Conservation (phyloP, 768 basidiomycete species). For the Pleurotus eryngii region DNA sequence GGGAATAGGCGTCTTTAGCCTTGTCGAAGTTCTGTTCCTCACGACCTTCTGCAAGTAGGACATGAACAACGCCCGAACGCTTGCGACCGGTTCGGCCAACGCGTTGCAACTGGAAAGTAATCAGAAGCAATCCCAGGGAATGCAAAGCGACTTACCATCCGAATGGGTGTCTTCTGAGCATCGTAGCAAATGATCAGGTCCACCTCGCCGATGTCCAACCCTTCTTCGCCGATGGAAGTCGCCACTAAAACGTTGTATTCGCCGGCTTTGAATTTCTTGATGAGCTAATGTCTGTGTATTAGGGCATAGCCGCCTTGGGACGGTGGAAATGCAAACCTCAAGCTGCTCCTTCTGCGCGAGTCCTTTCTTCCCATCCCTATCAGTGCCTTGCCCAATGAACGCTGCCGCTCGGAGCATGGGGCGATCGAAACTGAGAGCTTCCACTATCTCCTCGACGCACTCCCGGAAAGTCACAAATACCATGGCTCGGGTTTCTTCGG, state of each 20-base stretch:
- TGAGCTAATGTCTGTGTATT: conserved; percentile 48
- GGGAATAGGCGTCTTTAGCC: conserved; percentile 80
- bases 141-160: conserved; percentile 63
- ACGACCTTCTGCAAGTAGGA: conserved; percentile 84
- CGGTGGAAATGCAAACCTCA: conserved; percentile 48
- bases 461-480: conserved; percentile 91
- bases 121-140: conserved; percentile 6
- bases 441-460: conserved; percentile 89
- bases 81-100: conserved; percentile 95
- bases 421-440: conserved; percentile 67
- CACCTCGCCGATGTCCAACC: conserved; percentile 96
- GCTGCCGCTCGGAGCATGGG: conserved; percentile 79
- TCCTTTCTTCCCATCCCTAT: conserved; percentile 84
- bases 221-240: conserved; percentile 97
- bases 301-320: conserved; percentile 10
- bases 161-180: conserved; percentile 92
- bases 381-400: conserved; percentile 89
- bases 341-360: conserved; percentile 90
- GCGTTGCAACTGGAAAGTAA: conserved; percentile 74
- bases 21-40: conserved; percentile 91
- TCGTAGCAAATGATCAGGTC: conserved; percentile 97
- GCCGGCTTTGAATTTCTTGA: conserved; percentile 82
- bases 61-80: conserved; percentile 84
- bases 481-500: conserved; percentile 78
- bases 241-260: conserved; percentile 91